Conservation (phyloP, 169 alveolate species). For the Plasmodium gaboni region DNA sequence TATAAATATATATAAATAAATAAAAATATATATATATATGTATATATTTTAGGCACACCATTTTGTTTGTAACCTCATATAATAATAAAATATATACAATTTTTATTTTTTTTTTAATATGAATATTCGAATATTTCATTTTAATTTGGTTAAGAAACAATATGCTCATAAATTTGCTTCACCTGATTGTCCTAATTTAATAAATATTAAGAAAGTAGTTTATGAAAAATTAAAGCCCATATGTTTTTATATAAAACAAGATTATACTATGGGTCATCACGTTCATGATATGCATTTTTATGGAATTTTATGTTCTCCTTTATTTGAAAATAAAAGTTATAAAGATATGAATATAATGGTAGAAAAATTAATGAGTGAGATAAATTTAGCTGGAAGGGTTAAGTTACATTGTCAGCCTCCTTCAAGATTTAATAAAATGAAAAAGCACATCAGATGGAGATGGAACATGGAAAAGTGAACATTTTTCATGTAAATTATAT, state of each 20-base stretch:
- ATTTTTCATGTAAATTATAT: no score
- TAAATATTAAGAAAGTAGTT: slow-evolving; percentile 79
- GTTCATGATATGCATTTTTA: slow-evolving; percentile 86
- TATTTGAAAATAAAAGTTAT: slow-evolving; percentile 90
- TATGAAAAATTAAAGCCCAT: slow-evolving; percentile 89
- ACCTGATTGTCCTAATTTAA: slow-evolving; percentile 85
- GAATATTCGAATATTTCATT: slow-evolving; percentile 49
- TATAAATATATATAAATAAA: no score
- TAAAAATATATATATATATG: no score
- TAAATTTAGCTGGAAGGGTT: slow-evolving; percentile 78
- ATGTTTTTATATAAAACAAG: slow-evolving; percentile 88
- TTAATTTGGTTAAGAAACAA: slow-evolving; percentile 43
- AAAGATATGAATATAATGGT: slow-evolving; percentile 89
- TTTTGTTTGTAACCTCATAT: no score
- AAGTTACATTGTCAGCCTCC: slow-evolving; percentile 88
- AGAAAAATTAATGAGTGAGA: slow-evolving; percentile 84
- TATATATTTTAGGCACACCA: no score
- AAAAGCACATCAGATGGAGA: slow-evolving; percentile 84
- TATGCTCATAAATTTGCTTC: slow-evolving; percentile 87
- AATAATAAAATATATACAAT: no score
- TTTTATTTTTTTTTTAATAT: slow-evolving; percentile 6
- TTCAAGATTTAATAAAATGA: slow-evolving; percentile 83
- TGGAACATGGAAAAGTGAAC: slow-evolving; percentile 84
- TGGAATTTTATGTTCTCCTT: slow-evolving; percentile 92
- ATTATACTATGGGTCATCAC: slow-evolving; percentile 89